These are phyloP conservation scores for Nannizziopsis barbatae DNA, from an alignment of 2,329 filamentous ascomycete species.

Conservation along the genomic window DNA sequence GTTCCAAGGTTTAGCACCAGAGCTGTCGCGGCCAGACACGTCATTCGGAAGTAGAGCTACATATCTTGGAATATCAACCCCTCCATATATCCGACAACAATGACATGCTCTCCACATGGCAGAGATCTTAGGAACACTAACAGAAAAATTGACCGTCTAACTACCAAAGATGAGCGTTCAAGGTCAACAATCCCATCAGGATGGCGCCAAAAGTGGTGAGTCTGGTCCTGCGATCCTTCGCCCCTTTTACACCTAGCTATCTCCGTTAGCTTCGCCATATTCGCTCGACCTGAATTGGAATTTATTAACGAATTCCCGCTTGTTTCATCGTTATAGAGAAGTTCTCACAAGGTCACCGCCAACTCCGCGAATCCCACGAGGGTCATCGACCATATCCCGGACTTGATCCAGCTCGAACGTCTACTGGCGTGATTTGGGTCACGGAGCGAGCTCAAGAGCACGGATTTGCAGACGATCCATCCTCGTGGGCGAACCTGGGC, in stretches of 20 bases:
- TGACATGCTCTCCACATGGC: too few species aligned
- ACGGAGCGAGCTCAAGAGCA: constrained; percentile 66
- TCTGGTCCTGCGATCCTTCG: not conserved
- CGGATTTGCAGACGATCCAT: constrained; percentile 72
- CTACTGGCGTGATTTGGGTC: constrained; percentile 83
- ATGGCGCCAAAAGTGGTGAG: not conserved
- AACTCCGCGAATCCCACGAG: constrained; percentile 82
- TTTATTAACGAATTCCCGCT: not conserved
- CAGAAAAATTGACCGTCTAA: not conserved
- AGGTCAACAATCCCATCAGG: too few species aligned
- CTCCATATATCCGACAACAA: too few species aligned
- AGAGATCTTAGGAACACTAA: too few species aligned
- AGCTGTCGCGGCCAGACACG: too few species aligned
- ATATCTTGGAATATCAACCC: too few species aligned
- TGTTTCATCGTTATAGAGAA: constrained; percentile 46
- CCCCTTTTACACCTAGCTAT: not conserved
- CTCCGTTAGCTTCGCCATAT: not conserved
- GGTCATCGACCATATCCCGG: constrained; percentile 85
- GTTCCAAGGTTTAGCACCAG: too few species aligned
- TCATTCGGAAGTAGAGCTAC: too few species aligned
- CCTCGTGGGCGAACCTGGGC: constrained; percentile 82
- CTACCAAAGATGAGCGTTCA: not conserved
- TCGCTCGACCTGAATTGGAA: not conserved
- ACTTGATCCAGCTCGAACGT: constrained; percentile 75
- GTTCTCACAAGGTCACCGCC: constrained; percentile 71